Evolutionary conservation across 1,284 basidiomycete species (phyloP).

Genomic region (Inonotus obliquus): DNA sequence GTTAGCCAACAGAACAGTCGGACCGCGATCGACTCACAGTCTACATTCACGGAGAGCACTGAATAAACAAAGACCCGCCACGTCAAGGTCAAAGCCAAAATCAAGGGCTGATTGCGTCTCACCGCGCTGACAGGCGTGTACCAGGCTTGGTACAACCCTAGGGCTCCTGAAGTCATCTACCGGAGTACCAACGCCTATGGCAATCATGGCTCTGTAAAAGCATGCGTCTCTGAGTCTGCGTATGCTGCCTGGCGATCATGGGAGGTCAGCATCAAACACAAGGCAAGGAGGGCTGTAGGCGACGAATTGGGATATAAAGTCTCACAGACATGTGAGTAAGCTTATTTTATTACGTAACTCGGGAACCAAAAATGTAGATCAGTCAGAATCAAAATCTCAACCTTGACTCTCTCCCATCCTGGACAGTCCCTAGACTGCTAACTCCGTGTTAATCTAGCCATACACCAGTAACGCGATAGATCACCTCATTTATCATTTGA

Average conservation of each 20-base stretch:
- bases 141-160: slow-evolving; percentile 36
- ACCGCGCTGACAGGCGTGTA: slow-evolving; percentile 39
- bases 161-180: not conserved
- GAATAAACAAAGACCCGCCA: not conserved
- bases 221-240: not conserved
- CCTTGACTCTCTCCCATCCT: not conserved
- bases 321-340: not conserved
- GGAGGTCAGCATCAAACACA: not conserved
- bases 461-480: not conserved
- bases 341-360: not conserved
- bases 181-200: not conserved
- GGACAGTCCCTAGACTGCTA: not conserved
- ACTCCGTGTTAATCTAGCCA: not conserved
- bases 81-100: slow-evolving; percentile 8
- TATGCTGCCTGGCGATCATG: not conserved
- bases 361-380: not conserved
- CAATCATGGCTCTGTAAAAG: not conserved
- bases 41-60: slow-evolving; percentile 19
- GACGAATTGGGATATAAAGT: not conserved
- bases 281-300: not conserved
- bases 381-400: not conserved
- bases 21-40: slow-evolving; percentile 2
- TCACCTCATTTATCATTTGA: not conserved
- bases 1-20: not conserved
- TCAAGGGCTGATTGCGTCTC: slow-evolving; percentile 18